Evolutionary conservation across 805 yeast species (phyloP).

Genomic region (Sugiyamaella smithiae): DNA sequence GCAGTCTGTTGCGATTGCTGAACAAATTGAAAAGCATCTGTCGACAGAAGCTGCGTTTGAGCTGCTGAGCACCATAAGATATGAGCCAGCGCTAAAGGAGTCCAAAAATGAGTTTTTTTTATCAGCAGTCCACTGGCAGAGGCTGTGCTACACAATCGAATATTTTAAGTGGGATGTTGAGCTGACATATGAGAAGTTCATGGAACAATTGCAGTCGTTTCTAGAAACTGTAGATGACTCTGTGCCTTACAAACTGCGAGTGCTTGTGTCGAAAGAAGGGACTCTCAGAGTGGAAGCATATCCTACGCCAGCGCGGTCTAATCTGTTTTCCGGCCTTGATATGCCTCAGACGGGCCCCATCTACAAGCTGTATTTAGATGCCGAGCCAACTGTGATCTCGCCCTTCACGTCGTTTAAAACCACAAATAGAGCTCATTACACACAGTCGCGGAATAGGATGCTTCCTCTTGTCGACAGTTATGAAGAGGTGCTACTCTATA

Average conservation of each 20-base stretch:
- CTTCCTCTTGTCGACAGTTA: conserved; percentile 30
- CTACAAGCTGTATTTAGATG: conserved; percentile 67
- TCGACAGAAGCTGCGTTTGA: conserved; percentile 39
- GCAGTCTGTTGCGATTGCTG: not conserved
- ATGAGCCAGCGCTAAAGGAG: conserved; percentile 58
- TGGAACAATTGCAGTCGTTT: conserved; percentile 41
- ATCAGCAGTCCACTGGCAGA: conserved; percentile 58
- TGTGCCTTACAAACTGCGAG: conserved; percentile 47
- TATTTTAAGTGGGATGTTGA: conserved; percentile 53
- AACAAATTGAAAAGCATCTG: not conserved
- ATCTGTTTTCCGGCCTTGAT: conserved; percentile 31
- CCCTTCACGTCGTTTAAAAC: conserved; percentile 89
- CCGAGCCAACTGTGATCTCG: conserved; percentile 50
- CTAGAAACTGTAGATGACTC: conserved; percentile 27
- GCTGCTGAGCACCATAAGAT: conserved; percentile 68
- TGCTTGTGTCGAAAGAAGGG: conserved; percentile 41
- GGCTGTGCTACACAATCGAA: conserved; percentile 52
- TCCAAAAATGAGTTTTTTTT: conserved; percentile 50
- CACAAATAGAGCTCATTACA: conserved; percentile 64
- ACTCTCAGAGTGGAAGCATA: conserved; percentile 38
- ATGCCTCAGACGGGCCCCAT: conserved; percentile 26
- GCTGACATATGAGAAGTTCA: conserved; percentile 43
- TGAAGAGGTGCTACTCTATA: conserved; percentile 70
- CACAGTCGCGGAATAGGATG: conserved; percentile 53
- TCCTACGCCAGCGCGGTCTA: conserved; percentile 30